phyloP scores from a whole-genome alignment of 805 yeast species.

The Grigorovia jiainica region DNA sequence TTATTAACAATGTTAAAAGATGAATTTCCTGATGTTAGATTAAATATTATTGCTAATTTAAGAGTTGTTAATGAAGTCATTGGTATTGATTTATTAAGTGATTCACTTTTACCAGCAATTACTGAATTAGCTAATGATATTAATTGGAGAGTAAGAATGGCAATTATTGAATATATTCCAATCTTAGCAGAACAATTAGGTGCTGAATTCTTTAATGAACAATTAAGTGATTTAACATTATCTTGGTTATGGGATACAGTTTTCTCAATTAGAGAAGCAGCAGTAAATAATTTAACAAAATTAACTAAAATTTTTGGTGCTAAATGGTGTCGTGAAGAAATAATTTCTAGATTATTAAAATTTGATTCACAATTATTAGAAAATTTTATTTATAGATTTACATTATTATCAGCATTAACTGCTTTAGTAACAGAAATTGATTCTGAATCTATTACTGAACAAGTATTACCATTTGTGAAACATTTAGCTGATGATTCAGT shows the following conservation, averaged over 20 bases:
- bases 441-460: conserved; percentile 44
- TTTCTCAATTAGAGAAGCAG: conserved; percentile 93
- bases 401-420: conserved; percentile 83
- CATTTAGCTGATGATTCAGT: conserved; percentile 70
- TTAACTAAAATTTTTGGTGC: conserved; percentile 84
- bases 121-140: conserved; percentile 92
- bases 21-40: conserved; percentile 91
- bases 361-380: conserved; percentile 31
- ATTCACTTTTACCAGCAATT: conserved; percentile 87
- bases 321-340: conserved; percentile 83
- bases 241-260: conserved; percentile 99
- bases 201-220: conserved; percentile 84
- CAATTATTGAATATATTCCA: conserved; percentile 94
- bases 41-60: conserved; percentile 86
- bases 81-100: conserved; percentile 81
- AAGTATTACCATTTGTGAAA: conserved; percentile 71
- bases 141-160: conserved; percentile 96
- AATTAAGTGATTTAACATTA: conserved; percentile 80
- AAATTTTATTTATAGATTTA: conserved; percentile 86
- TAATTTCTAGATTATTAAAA: conserved; percentile 63
- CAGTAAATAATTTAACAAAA: conserved; percentile 71
- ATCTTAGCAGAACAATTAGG: conserved; percentile 90
- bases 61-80: conserved; percentile 89
- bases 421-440: conserved; percentile 66
- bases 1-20: conserved; percentile 91